Percentiles rank a stretch among this genome's conserved stretches.
These are phyloP conservation scores for Populus hybrid DNA, from an alignment of 441 rosid species.

Conservation along the genomic window DNA sequence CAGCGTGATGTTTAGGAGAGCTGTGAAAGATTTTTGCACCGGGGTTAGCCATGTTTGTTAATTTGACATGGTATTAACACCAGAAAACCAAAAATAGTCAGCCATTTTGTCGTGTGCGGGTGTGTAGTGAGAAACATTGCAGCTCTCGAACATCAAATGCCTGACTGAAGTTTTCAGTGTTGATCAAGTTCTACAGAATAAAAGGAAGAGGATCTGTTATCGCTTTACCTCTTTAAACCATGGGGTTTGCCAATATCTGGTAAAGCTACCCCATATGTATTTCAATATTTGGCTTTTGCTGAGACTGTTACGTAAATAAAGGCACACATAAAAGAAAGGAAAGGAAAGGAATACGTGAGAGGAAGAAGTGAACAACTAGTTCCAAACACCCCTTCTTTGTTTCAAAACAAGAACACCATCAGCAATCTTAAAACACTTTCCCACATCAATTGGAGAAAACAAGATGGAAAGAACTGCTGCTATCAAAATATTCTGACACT, in stretches of 20 bases:
- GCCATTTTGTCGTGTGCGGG: neutral
- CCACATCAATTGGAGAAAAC: constrained; percentile 5
- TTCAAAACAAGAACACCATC: neutral
- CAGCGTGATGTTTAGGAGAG: neutral
- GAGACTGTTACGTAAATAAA: neutral
- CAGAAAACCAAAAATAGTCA: neutral
- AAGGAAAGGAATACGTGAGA: neutral
- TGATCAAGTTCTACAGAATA: neutral
- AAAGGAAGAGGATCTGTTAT: neutral
- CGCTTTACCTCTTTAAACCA: neutral
- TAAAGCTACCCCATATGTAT: neutral
- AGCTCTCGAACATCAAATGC: neutral
- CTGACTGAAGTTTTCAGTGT: neutral
- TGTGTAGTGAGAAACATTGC: neutral
- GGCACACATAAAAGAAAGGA: neutral
- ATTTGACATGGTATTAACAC: neutral
- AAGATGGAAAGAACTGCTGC: constrained; percentile 1
- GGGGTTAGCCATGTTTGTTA: neutral
- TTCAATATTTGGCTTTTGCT: neutral
- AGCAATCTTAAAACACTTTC: constrained; percentile 1
- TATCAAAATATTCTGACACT: constrained; percentile 11
- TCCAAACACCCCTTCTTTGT: neutral
- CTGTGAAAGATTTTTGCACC: neutral
- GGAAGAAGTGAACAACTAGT: neutral
- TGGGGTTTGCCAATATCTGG: neutral